phyloP scores from a whole-genome alignment of 2,329 filamentous ascomycete species.

The Stachybotrys chartarum region DNA sequence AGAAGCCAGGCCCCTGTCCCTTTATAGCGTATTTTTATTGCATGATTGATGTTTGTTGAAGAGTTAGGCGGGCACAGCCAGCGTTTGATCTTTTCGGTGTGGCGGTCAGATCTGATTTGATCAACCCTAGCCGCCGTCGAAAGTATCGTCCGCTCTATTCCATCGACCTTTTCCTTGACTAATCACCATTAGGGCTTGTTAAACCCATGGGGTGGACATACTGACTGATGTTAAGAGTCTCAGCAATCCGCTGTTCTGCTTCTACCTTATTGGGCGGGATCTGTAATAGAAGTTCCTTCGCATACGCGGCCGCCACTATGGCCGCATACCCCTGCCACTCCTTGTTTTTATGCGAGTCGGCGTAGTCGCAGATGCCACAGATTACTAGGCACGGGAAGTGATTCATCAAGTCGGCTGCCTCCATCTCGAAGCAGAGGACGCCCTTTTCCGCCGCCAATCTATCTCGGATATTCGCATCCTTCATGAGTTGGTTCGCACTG shows the following conservation, averaged over 20 bases:
- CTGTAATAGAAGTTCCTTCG: slow-evolving; percentile 12
- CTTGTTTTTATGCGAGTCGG: slow-evolving; percentile 24
- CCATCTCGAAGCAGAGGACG: slow-evolving; percentile 15
- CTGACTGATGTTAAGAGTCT: not conserved
- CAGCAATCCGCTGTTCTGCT: slow-evolving; percentile 4
- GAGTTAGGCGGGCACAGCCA: slow-evolving; percentile 8
- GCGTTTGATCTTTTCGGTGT: slow-evolving; percentile 1
- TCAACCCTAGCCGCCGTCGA: not conserved
- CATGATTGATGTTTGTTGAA: slow-evolving; percentile 2
- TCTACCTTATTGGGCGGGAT: slow-evolving; percentile 8
- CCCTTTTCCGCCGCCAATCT: not conserved
- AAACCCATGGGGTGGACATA: not conserved
- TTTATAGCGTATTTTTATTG: slow-evolving; percentile 4
- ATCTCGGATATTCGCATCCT: slow-evolving; percentile 8
- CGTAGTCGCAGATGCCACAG: slow-evolving; percentile 27
- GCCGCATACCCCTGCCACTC: too few relatives aligned
- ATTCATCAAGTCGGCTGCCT: slow-evolving; percentile 21
- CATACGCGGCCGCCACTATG: slow-evolving; percentile 19
- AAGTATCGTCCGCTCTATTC: not conserved
- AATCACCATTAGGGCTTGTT: not conserved
- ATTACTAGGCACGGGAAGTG: slow-evolving; percentile 21
- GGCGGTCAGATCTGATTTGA: not conserved
- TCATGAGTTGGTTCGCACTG: slow-evolving; percentile 10
- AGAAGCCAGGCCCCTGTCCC: slow-evolving; percentile 10
- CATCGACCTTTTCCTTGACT: not conserved